phyloP scores from a whole-genome alignment of 2,329 filamentous ascomycete genomes.

The Coniochaeta sp. region DNA sequence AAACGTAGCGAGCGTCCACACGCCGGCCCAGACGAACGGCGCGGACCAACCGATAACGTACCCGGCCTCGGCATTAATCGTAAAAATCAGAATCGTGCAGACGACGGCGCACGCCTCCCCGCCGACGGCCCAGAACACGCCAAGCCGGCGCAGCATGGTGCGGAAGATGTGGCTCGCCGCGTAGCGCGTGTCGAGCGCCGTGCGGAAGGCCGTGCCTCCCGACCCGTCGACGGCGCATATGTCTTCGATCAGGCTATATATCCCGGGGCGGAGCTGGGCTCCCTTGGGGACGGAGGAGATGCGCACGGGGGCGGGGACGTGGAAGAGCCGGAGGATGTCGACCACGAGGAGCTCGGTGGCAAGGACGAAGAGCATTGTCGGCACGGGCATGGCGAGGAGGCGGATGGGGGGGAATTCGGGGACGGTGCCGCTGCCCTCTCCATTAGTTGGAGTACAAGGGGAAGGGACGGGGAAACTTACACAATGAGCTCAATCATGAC shows the following conservation, averaged over 20 bases:
- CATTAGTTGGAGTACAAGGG: too few relatives aligned
- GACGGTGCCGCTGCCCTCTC: conserved; percentile 14
- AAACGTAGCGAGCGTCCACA: conserved; percentile 17
- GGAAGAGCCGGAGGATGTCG: conserved; percentile 25
- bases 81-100: conserved; percentile 33
- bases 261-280: conserved; percentile 48
- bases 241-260: conserved; percentile 62
- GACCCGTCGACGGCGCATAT: conserved; percentile 60
- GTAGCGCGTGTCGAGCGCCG: conserved; percentile 43
- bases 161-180: conserved; percentile 46
- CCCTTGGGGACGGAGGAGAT: conserved; percentile 59
- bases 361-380: conserved; percentile 37
- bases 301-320: conserved; percentile 45
- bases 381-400: conserved; percentile 43
- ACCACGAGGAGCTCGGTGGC: conserved; percentile 34
- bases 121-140: conserved; percentile 50
- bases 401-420: conserved; percentile 42
- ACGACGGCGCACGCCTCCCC: conserved; percentile 38
- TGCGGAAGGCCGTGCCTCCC: conserved; percentile 46
- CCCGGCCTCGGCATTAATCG: conserved; percentile 13
- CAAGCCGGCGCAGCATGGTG: conserved; percentile 44
- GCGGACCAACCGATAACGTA: conserved; percentile 17
- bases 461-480: conserved; percentile 16
- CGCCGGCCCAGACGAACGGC: conserved; percentile 17
- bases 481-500: conserved; percentile 50